Percentiles rank a stretch among this genome's conserved stretches.
These are phyloP conservation scores for Delitschia confertaspora DNA, from an alignment of 495 filamentous ascomycete genomes.

Conservation along the genomic window DNA sequence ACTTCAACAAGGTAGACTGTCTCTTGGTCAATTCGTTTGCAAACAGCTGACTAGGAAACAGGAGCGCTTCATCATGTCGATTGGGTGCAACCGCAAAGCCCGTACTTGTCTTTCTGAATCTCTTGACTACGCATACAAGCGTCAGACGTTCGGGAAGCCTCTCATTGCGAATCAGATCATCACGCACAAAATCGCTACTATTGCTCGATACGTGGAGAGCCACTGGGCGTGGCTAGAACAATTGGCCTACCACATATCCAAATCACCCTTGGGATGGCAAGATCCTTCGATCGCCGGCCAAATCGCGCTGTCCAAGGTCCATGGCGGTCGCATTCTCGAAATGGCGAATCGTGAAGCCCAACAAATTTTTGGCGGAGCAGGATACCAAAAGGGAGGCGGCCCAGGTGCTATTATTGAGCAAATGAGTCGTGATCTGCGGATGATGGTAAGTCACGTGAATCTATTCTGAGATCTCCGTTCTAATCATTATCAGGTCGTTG, in stretches of 20 bases:
- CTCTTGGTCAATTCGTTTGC: neutral
- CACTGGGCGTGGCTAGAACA: constrained; percentile 44
- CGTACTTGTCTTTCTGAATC: constrained; percentile 31
- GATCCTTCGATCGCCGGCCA: constrained; percentile 33
- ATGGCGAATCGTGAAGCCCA: constrained; percentile 51
- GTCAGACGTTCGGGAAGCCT: constrained; percentile 35
- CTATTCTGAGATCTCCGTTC: neutral
- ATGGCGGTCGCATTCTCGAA: constrained; percentile 47
- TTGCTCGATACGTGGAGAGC: constrained; percentile 34
- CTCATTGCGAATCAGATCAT: constrained; percentile 35
- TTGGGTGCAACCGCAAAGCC: constrained; percentile 34
- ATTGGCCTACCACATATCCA: constrained; percentile 34
- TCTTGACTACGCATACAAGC: constrained; percentile 32
- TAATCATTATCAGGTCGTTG: constrained; percentile 35
- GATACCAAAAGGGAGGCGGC: constrained; percentile 46
- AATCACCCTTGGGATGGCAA: constrained; percentile 31
- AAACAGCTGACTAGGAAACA: constrained; percentile 16
- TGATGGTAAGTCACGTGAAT: constrained; percentile 34
- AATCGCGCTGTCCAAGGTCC: constrained; percentile 45
- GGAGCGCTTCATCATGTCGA: constrained; percentile 35
- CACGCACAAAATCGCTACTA: constrained; percentile 31
- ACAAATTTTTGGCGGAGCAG: constrained; percentile 52
- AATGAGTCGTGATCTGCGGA: constrained; percentile 48
- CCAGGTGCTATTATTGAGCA: constrained; percentile 48
- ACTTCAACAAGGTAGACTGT: constrained; percentile 30